phyloP scores from a whole-genome alignment of 768 basidiomycete genomes.

The Mycena amicta region DNA sequence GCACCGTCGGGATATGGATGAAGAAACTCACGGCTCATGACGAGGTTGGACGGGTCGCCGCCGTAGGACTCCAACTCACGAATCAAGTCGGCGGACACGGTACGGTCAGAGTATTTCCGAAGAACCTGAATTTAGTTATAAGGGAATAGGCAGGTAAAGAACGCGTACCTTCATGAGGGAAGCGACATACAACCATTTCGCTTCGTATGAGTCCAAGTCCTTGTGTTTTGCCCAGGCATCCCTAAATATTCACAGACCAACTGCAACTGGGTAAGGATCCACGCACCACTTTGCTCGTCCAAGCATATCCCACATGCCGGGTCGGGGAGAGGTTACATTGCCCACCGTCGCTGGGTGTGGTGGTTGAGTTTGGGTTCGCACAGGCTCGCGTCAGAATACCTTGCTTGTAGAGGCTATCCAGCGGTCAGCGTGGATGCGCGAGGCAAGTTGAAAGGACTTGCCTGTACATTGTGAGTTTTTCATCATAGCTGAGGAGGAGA shows the following conservation, averaged over 20 bases:
- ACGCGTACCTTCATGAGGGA: constrained; percentile 75
- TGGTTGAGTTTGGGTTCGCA: constrained; percentile 9
- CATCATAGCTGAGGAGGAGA: constrained; percentile 66
- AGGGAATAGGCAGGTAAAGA: neutral
- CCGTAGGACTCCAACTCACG: constrained; percentile 77
- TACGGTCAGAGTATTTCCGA: constrained; percentile 82
- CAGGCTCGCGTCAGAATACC: constrained; percentile 46
- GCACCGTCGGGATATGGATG: neutral
- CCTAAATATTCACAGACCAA: constrained; percentile 44
- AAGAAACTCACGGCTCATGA: constrained; percentile 58
- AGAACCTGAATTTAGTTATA: constrained; percentile 55
- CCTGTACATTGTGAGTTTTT: constrained; percentile 94
- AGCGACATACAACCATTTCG: constrained; percentile 89
- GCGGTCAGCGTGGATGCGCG: too few relatives aligned
- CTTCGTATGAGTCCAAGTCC: constrained; percentile 75
- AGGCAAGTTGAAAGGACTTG: constrained; percentile 37
- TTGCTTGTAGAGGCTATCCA: constrained; percentile 84
- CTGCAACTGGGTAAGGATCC: neutral
- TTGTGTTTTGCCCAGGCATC: constrained; percentile 96
- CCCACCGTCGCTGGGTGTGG: constrained; percentile 78
- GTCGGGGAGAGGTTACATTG: constrained; percentile 77
- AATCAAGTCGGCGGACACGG: constrained; percentile 71
- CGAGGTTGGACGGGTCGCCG: constrained; percentile 65
- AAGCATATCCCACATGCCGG: constrained; percentile 89
- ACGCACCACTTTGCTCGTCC: constrained; percentile 92